Evolutionary conservation across 208 protist genomes (phyloP).

Genomic region (Strigomonas galati): DNA sequence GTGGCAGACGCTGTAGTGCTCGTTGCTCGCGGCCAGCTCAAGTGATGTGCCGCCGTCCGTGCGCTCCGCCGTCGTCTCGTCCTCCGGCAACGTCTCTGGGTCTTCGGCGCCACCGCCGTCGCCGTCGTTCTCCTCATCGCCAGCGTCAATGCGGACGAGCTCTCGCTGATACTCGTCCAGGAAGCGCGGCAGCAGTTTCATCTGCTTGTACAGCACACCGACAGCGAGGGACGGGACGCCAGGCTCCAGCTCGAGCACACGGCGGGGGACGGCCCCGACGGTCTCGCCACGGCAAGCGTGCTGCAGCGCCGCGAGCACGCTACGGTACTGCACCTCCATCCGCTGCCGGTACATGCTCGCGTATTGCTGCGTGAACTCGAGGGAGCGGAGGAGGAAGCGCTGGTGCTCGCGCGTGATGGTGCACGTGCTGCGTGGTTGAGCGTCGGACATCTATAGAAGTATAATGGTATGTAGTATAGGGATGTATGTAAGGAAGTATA

Average conservation of each 20-base stretch:
- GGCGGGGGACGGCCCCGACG: constrained; percentile 12
- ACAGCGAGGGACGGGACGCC: constrained; percentile 58
- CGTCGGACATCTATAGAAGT: neutral
- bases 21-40: constrained; percentile 24
- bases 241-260: constrained; percentile 66
- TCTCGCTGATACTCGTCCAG: constrained; percentile 87
- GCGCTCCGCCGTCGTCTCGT: constrained; percentile 14
- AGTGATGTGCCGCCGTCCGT: constrained; percentile 14
- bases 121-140: constrained; percentile 65
- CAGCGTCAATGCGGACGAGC: constrained; percentile 76
- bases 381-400: constrained; percentile 70
- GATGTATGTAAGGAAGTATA: constrained; percentile 5
- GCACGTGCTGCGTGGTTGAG: constrained; percentile 41
- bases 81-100: constrained; percentile 14
- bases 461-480: constrained; percentile 2
- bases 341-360: constrained; percentile 80
- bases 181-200: constrained; percentile 83
- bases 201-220: constrained; percentile 88
- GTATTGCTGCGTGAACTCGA: constrained; percentile 84
- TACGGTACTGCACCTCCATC: constrained; percentile 41
- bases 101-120: constrained; percentile 12
- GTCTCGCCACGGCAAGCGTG: neutral
- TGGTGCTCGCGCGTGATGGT: constrained; percentile 71
- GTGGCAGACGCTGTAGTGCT: constrained; percentile 52
- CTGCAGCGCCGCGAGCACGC: constrained; percentile 37